Evolutionary conservation across 2,329 filamentous ascomycete genomes (phyloP), one percentile per base, ranked within the genome.

Genomic region (Neopestalotiopsis sp.): DNA sequence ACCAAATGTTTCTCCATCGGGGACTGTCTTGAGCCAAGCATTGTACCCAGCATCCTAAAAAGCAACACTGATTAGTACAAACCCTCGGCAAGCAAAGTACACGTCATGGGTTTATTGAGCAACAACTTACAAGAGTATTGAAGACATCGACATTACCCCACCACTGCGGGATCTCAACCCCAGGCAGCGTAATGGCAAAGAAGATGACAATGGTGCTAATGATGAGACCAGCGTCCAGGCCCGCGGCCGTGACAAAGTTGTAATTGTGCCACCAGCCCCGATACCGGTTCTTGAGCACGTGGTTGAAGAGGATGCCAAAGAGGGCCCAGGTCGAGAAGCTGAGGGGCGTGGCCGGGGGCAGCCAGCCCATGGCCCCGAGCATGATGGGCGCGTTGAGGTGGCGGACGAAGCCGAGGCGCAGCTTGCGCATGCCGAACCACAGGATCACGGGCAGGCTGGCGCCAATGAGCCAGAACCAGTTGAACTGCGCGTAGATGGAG

Each of bases 271-370:
- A 91, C 89, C 89, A 91, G 0, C 85, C 87, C n/a, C 81, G 79
- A 75, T 81, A 88, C 57, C 82, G 81, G 71, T 83, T 82, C 40
- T 84, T 83, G 70, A 91, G 88, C 65, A 79, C 81, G 71, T 87
- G 85, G 74, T 91, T 89, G 78, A 91, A 91, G 38, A 89, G 68
- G 61, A 86, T 81, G 0, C 89, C 88, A 13, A 88, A 82, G 17
- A 88, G 78, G 3, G 84, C 87, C 89, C 89, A 91, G 3, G 83
- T 79, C 12, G 86, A 85, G 74, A 90, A 91, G 72, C 84, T 89
- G 32, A 90, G 79, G 0, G 87, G 86, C 0, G 89, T 90, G 0
- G 89, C 89, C 0, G 89, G 89, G 1, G 89, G 89, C 13, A 90
- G 83, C 68, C 84, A 79, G 12, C 80, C 80, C 45, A 85, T 82